Base-by-base conservation (phyloP, 1,284 basidiomycete species). In the Erythrobasidium hasegawianum region DNA sequence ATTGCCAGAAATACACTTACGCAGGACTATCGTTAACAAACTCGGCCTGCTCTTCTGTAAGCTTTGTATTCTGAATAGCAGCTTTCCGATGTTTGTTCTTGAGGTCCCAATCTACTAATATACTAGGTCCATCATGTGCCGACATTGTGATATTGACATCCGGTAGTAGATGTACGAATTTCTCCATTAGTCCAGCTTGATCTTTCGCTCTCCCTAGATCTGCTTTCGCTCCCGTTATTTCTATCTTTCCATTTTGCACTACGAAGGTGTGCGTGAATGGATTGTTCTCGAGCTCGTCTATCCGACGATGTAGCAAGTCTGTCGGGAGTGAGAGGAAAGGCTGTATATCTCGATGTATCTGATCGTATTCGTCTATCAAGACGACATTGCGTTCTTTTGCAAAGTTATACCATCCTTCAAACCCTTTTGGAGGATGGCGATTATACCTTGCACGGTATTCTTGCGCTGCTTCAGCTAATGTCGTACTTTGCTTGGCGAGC, bases 391-490 rank as follows among this genome's bases (percentile, higher is more conserved):
- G 64, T 62, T 71, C 59, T 26, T 72, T 61, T n/a, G 71, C 70
- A 57, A 72, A 75, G 18, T 59, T 43, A 69, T 70, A 76, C 75
- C 76, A 76, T 33, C 73, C 68, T 74, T 93, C 90, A 71, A 97
- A 97, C 0, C 91, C 92, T 64, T 83, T 85, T 0, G 93, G 93
- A 2, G 93, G 93, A 24, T 84, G 79, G 41, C 87, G 84, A 2
- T 81, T 79, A 76, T 95, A 93, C 60, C 93, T 81, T 55, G 81
- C 79, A 72, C 81, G 83, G 79, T 97, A 97, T 77, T 94, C 90
- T 5, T 77, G 77, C 0, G 91, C 88, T 0, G 93, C 92, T 38
- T 84, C 83, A 9, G 77, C 75, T 16, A 96, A 80, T 0, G 88
- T 87, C 73, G 82, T 83, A 75, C 89, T 92, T 78, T 96, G 92